Percentiles rank a stretch among this genome's conserved stretches.
phyloP scores from a whole-genome alignment of 2,329 filamentous ascomycete species.

The Fusarium piperis region DNA sequence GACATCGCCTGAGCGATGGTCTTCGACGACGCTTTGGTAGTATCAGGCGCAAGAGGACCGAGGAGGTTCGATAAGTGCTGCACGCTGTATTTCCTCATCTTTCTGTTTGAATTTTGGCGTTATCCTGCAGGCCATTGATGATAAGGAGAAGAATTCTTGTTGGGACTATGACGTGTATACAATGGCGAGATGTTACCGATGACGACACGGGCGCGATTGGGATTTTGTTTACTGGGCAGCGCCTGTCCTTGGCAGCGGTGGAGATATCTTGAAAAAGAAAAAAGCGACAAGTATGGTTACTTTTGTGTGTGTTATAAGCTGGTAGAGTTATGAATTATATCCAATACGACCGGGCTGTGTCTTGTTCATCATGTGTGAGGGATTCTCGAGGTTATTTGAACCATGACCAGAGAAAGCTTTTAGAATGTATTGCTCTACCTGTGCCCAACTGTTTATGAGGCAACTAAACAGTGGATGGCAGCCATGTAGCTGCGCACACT shows the following conservation, averaged over 20 bases:
- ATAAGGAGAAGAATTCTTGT: not conserved
- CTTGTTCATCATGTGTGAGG: not conserved
- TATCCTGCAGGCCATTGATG: not conserved
- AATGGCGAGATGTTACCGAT: constrained; percentile 2
- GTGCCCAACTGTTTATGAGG: not conserved
- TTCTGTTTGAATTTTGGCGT: constrained; percentile 8
- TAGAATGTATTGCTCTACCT: not conserved
- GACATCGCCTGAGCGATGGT: constrained; percentile 57
- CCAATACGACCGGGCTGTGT: not conserved
- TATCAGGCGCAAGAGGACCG: constrained; percentile 56
- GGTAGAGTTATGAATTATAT: not conserved
- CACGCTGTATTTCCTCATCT: constrained; percentile 1
- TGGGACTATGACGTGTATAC: constrained; percentile 11
- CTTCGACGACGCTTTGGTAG: constrained; percentile 65
- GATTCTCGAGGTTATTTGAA: not conserved
- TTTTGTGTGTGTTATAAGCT: not conserved
- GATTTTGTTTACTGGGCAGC: constrained; percentile 1
- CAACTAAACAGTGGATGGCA: not conserved
- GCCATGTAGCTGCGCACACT: not conserved
- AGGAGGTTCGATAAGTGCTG: constrained; percentile 18
- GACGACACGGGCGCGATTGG: constrained; percentile 2
- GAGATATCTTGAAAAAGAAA: not conserved
- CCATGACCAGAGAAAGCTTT: not conserved
- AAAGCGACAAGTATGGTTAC: not conserved
- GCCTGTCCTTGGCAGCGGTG: not conserved